These are phyloP conservation scores for Exserohilum rostratum DNA, from an alignment of 2,329 filamentous ascomycete species.

Conservation along the genomic window DNA sequence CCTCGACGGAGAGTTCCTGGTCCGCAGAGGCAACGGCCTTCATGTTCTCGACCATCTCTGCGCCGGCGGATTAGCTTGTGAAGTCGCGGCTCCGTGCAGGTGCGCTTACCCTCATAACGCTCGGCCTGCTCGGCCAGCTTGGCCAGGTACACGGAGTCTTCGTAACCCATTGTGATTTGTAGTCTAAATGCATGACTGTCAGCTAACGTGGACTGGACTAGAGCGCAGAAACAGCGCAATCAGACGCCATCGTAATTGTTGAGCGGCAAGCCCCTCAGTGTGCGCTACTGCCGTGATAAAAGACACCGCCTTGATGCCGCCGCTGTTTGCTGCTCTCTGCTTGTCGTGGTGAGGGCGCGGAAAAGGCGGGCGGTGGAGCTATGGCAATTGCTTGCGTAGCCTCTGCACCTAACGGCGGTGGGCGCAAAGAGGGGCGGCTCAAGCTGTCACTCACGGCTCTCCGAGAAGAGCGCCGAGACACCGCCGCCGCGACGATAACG, in stretches of 20 bases:
- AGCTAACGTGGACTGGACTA: slow-evolving; percentile 25
- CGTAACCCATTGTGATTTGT: slow-evolving; percentile 85
- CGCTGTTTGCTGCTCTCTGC: not conserved
- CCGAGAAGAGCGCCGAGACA: slow-evolving; percentile 16
- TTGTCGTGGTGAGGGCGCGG: not conserved
- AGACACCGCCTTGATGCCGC: slow-evolving; percentile 10
- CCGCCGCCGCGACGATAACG: slow-evolving; percentile 14
- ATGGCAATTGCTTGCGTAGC: slow-evolving; percentile 27
- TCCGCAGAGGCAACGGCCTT: slow-evolving; percentile 91
- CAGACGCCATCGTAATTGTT: slow-evolving; percentile 17
- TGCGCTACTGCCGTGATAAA: slow-evolving; percentile 19
- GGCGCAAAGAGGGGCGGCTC: slow-evolving; percentile 40
- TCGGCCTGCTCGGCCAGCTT: slow-evolving; percentile 99
- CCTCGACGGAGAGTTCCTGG: slow-evolving; percentile 75
- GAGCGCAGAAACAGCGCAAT: slow-evolving; percentile 20
- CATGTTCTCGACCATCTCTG: slow-evolving; percentile 99
- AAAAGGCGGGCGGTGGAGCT: slow-evolving; percentile 14
- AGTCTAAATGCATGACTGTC: slow-evolving; percentile 33
- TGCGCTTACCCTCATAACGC: slow-evolving; percentile 88
- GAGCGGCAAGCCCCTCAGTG: slow-evolving; percentile 26
- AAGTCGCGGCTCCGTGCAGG: slow-evolving; percentile 4
- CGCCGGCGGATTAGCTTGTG: slow-evolving; percentile 25
- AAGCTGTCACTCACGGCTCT: slow-evolving; percentile 24
- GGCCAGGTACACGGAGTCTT: slow-evolving; percentile 99
- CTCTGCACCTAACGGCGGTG: slow-evolving; percentile 23